Evolutionary conservation across 2,329 filamentous ascomycete species (phyloP).

Genomic region (Blumeria graminis): DNA sequence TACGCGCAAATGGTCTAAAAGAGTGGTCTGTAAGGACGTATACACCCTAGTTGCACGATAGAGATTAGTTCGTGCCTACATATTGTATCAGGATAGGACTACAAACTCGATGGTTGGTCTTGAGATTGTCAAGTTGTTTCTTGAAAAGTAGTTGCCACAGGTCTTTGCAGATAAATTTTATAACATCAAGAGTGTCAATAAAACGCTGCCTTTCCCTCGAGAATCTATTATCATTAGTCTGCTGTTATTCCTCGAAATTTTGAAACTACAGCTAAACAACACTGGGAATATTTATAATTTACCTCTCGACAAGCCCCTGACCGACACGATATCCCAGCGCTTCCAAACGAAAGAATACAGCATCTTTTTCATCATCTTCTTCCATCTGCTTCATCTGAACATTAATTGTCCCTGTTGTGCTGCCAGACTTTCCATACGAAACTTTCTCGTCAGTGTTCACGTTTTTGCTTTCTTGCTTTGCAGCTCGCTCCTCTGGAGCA

Average conservation of each 20-base stretch:
- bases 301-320: constrained; percentile 79
- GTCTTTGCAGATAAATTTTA: constrained; percentile 98
- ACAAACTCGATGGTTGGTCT: constrained; percentile 76
- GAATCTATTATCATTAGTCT: constrained; percentile 28
- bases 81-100: background rate
- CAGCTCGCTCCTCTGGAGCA: background rate
- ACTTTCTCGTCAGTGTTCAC: background rate
- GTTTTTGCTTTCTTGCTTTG: background rate
- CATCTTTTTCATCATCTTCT: constrained; percentile 64
- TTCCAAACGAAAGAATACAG: constrained; percentile 67
- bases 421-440: background rate
- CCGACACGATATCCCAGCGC: constrained; percentile 75
- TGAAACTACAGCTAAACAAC: too few species aligned
- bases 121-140: constrained; percentile 96
- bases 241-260: background rate
- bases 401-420: background rate
- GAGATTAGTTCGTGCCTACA: background rate
- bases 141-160: constrained; percentile 84
- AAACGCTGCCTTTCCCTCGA: constrained; percentile 68
- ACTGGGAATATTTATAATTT: constrained; percentile 9
- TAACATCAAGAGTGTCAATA: constrained; percentile 77
- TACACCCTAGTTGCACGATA: constrained; percentile 37
- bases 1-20: constrained; percentile 70
- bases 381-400: constrained; percentile 22
- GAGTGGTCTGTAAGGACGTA: constrained; percentile 87